phyloP scores from a whole-genome alignment of 495 filamentous ascomycete species.

The Hypomontagnella submonticulosa region DNA sequence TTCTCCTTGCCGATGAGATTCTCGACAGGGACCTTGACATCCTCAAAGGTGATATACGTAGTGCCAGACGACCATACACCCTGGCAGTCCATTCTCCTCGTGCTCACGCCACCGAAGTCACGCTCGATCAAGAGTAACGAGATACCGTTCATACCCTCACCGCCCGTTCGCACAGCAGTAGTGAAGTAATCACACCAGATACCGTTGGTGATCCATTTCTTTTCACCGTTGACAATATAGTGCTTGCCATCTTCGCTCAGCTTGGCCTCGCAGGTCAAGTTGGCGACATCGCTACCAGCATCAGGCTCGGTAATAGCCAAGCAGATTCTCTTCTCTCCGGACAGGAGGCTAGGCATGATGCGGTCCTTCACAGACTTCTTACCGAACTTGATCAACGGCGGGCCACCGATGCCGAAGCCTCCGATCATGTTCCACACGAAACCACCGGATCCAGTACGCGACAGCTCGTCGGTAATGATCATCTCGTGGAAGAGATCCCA shows the following conservation, averaged over 20 bases:
- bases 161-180: conserved; percentile 90
- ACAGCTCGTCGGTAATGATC: conserved; percentile 92
- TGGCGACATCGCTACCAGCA: conserved; percentile 83
- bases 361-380: conserved; percentile 89
- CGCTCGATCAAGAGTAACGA: conserved; percentile 88
- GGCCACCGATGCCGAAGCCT: conserved; percentile 92
- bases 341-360: conserved; percentile 78
- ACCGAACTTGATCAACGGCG: conserved; percentile 91
- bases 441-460: conserved; percentile 86
- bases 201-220: conserved; percentile 99
- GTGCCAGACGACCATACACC: conserved; percentile 96
- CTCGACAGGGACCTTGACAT: conserved; percentile 97
- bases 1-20: conserved; percentile 98
- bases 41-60: conserved; percentile 97
- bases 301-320: conserved; percentile 67
- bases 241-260: conserved; percentile 94
- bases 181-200: conserved; percentile 98
- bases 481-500: conserved; percentile 99
- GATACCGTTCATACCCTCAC: conserved; percentile 88
- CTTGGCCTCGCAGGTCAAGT: conserved; percentile 94
- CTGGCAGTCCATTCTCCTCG: conserved; percentile 96
- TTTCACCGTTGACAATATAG: conserved; percentile 99
- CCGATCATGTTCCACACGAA: conserved; percentile 99
- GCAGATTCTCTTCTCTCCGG: conserved; percentile 95
- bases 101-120: conserved; percentile 81